Conservation (phyloP, 345 rosid species). For the Ceriops decandra region DNA sequence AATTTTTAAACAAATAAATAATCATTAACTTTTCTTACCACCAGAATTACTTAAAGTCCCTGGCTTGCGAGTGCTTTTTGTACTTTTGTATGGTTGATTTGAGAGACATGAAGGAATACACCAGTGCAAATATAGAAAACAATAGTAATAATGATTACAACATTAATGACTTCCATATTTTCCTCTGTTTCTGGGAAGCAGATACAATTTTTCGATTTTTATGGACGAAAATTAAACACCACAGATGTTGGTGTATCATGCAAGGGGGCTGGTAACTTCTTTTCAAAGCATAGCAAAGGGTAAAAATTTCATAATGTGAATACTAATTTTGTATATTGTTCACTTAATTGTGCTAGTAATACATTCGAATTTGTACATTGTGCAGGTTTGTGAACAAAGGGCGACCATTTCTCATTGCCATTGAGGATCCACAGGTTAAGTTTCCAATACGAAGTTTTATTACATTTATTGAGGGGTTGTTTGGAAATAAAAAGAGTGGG, state of each 20-base stretch:
- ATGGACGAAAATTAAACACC: slow-evolving; percentile 77
- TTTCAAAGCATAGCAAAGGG: slow-evolving; percentile 69
- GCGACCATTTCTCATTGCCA: slow-evolving; percentile 74
- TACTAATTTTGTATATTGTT: slow-evolving; percentile 2
- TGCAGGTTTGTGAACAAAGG: slow-evolving; percentile 52
- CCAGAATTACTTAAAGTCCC: background rate
- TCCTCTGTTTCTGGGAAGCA: slow-evolving; percentile 27
- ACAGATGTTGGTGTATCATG: slow-evolving; percentile 88
- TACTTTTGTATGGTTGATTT: background rate
- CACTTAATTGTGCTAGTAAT: background rate
- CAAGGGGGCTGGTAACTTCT: slow-evolving; percentile 60
- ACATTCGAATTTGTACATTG: background rate
- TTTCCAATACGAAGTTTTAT: slow-evolving; percentile 5
- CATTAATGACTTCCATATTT: background rate
- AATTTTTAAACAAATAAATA: background rate
- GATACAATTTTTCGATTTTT: slow-evolving; percentile 86
- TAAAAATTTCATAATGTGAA: slow-evolving; percentile 21
- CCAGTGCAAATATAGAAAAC: background rate
- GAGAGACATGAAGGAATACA: background rate
- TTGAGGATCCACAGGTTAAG: slow-evolving; percentile 91
- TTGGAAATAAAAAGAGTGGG: slow-evolving; percentile 10
- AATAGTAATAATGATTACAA: background rate
- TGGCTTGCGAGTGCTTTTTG: background rate
- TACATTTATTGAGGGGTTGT: background rate
- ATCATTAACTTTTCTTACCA: background rate